Percentiles rank a stretch among this genome's conserved stretches.
phyloP scores from a whole-genome alignment of 2,329 filamentous ascomycete species.

The Blastomyces emzantsi region DNA sequence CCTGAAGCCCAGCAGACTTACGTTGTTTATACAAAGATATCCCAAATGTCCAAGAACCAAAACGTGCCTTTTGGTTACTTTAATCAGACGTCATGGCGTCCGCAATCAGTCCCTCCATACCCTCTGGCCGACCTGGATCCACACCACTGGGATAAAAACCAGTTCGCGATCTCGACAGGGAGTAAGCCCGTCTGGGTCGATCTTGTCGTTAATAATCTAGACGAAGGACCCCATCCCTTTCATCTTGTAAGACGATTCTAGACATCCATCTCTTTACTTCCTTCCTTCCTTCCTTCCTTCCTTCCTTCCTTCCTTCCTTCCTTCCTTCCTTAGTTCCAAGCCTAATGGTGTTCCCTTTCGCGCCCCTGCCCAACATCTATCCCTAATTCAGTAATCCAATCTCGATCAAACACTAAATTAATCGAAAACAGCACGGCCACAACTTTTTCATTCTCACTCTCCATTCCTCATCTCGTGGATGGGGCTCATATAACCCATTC shows the following conservation, averaged over 20 bases:
- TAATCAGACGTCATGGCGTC: constrained; percentile 40
- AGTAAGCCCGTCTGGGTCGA: constrained; percentile 36
- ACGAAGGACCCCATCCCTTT: constrained; percentile 44
- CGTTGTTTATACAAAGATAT: constrained; percentile 40
- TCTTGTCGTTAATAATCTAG: constrained; percentile 43
- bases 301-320: no score
- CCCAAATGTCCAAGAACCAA: constrained; percentile 36
- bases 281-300: no score
- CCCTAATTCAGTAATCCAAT: not conserved
- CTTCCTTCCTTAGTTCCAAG: not conserved
- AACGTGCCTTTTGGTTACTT: constrained; percentile 41
- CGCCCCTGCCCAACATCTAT: not conserved
- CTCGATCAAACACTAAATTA: not conserved
- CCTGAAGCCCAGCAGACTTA: constrained; percentile 32
- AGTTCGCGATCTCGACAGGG: constrained; percentile 31
- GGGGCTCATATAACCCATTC: constrained; percentile 34
- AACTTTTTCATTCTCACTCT: constrained; percentile 28
- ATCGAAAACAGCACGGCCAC: constrained; percentile 26
- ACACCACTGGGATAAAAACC: constrained; percentile 35
- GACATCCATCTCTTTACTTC: not conserved
- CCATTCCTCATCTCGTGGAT: constrained; percentile 25
- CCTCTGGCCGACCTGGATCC: constrained; percentile 30
- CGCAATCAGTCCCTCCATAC: constrained; percentile 28
- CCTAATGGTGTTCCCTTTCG: not conserved
- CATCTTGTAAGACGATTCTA: constrained; percentile 33